These are phyloP conservation scores for Zarea fungicola DNA, from an alignment of 2,329 filamentous ascomycete genomes.

Conservation along the genomic window DNA sequence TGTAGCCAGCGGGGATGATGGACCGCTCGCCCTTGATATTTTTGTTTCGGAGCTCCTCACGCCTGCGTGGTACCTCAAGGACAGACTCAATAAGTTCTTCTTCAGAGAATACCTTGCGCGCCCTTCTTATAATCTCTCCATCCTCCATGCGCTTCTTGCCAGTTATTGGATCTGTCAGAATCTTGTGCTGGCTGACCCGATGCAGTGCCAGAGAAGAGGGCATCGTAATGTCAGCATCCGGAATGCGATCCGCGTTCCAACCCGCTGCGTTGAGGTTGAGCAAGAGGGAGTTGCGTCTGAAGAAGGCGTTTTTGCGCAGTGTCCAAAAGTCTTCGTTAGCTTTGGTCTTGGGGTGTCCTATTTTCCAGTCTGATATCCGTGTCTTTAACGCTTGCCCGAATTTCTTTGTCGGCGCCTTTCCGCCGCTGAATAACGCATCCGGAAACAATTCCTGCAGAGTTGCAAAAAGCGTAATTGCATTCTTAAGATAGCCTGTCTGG, in stretches of 20 bases:
- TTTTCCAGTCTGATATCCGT: not conserved
- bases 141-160: slow-evolving; percentile 23
- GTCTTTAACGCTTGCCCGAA: slow-evolving; percentile 12
- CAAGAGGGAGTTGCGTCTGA: slow-evolving; percentile 30
- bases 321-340: not conserved
- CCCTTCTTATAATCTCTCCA: slow-evolving; percentile 21
- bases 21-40: not conserved
- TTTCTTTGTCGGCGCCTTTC: slow-evolving; percentile 13
- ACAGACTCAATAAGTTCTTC: not conserved
- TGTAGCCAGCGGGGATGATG: not conserved
- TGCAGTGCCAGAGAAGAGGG: slow-evolving; percentile 21
- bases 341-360: not conserved
- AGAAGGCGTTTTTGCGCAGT: slow-evolving; percentile 22
- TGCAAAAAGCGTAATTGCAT: slow-evolving; percentile 28
- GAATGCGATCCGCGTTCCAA: slow-evolving; percentile 32
- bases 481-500: slow-evolving; percentile 32
- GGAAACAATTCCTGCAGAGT: slow-evolving; percentile 20
- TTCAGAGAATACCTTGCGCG: not conserved
- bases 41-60: not conserved
- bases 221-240: slow-evolving; percentile 26
- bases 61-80: not conserved
- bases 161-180: slow-evolving; percentile 22
- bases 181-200: slow-evolving; percentile 25
- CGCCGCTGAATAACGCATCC: slow-evolving; percentile 11
- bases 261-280: slow-evolving; percentile 24